Evolutionary conservation across 352 stramenopile genomes (phyloP), one percentile per base, ranked within the genome.

Genomic region (Phytophthora pluvialis): DNA sequence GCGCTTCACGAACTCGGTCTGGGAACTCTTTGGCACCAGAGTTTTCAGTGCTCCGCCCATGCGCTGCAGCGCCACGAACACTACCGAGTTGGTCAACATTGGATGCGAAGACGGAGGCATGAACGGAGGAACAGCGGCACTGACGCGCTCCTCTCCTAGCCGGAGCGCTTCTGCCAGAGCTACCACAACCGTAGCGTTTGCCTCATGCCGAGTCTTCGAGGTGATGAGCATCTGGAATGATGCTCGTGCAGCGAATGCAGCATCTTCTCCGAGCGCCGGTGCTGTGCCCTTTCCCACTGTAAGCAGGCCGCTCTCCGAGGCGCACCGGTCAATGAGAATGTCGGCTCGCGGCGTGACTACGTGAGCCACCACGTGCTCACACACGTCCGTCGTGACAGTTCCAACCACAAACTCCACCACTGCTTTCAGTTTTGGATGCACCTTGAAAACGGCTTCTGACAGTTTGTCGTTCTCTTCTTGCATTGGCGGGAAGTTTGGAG

Each of bases 321-420:
- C 64, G 62, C 77, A 83, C 1, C 38, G 65, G 29, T 81, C 56
- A 3, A 90, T 69, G 9, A 92, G 70, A 3, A 40, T 26, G 44
- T 90, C 77, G 32, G 73, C 83, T 2, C 66, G 59, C 10, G 73
- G 69, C 3, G 57, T 72, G 10, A 89, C 81, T 21, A 86, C 35
- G 5, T 68, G 70, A n/a, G 58, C 49, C 36, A 86, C 58, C 1
- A 86, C 80, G 45, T 89, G 63, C 38, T 89, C 80, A 62, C 81
- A 89, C 7, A 88, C 62, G 21, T 87, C 81, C 1, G 76, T 90
- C 29, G 84, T 81, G 11, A 83, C 78, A 13, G 72, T 80, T 15
- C 77, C 78, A 6, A 90, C 83, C 7, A 92, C 78, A 58, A 90
- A 88, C 5, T 90, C 83, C 18, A 90, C 73, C 8, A 79, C 72